Percentiles rank a stretch among this genome's conserved stretches.
These are phyloP conservation scores for Beta corolliflora DNA, from an alignment of 179 eudicot genomes.

Conservation along the genomic window DNA sequence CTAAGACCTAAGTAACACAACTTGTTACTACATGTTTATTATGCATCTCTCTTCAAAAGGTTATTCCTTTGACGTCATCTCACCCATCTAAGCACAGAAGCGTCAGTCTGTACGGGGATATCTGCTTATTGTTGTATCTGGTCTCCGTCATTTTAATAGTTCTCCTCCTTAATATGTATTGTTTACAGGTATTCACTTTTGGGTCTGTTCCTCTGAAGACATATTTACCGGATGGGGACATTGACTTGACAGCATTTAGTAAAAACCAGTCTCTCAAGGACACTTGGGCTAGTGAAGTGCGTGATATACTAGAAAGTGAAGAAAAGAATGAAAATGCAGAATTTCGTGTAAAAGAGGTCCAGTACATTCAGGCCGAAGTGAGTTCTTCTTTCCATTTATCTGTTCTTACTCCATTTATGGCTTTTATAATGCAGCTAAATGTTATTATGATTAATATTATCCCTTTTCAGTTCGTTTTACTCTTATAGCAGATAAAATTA, in stretches of 20 bases:
- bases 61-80: neutral
- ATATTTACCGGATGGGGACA: conserved; percentile 97
- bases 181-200: conserved; percentile 78
- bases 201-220: conserved; percentile 98
- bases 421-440: neutral
- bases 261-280: conserved; percentile 60
- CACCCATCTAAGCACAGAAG: neutral
- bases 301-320: conserved; percentile 74
- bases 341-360: conserved; percentile 91
- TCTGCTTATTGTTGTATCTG: neutral
- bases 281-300: conserved; percentile 83
- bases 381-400: conserved; percentile 22
- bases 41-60: neutral
- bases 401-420: neutral
- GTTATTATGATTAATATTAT: neutral
- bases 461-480: neutral
- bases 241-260: conserved; percentile 81
- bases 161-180: neutral
- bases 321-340: conserved; percentile 89
- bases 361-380: conserved; percentile 96
- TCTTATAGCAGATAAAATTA: too few relatives aligned
- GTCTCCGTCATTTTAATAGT: neutral
- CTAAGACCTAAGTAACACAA: neutral
- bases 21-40: too few relatives aligned
- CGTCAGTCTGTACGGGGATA: neutral